These are phyloP conservation scores for Aspergillus pseudoglaucus DNA, from an alignment of 2,329 filamentous ascomycete species.

Conservation along the genomic window DNA sequence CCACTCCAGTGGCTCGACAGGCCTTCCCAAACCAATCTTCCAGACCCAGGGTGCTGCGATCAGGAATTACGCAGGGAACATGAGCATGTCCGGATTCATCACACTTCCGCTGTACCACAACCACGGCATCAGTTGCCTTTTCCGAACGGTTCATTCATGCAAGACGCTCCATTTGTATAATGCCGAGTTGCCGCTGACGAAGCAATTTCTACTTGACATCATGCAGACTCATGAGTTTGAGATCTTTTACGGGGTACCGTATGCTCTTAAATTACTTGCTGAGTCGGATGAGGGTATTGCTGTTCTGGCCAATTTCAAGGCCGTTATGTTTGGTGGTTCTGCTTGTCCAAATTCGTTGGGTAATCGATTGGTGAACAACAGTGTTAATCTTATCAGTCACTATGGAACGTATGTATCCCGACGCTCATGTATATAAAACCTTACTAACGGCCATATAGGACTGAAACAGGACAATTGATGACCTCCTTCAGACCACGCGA, in stretches of 20 bases:
- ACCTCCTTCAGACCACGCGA: conserved; percentile 49
- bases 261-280: conserved; percentile 56
- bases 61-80: conserved; percentile 41
- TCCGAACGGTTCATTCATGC: conserved; percentile 46
- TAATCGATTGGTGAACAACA: conserved; percentile 45
- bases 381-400: conserved; percentile 51
- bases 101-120: conserved; percentile 56
- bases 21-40: conserved; percentile 58
- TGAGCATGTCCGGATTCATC: conserved; percentile 46
- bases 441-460: conserved; percentile 28
- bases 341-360: conserved; percentile 56
- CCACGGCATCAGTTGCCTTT: conserved; percentile 52
- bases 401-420: conserved; percentile 48
- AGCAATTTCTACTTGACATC: conserved; percentile 41
- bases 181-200: conserved; percentile 50
- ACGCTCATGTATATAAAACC: too few species aligned
- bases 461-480: conserved; percentile 58
- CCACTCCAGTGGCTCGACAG: conserved; percentile 53
- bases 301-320: conserved; percentile 40
- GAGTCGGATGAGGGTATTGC: conserved; percentile 52
- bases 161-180: conserved; percentile 51
- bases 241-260: conserved; percentile 57
- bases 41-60: conserved; percentile 49
- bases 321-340: conserved; percentile 54
- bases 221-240: conserved; percentile 42